Percentiles rank a stretch among this genome's conserved stretches.
Evolutionary conservation across 257 asterid genomes (phyloP).

Genomic region (Galeopsis tetrahit): DNA sequence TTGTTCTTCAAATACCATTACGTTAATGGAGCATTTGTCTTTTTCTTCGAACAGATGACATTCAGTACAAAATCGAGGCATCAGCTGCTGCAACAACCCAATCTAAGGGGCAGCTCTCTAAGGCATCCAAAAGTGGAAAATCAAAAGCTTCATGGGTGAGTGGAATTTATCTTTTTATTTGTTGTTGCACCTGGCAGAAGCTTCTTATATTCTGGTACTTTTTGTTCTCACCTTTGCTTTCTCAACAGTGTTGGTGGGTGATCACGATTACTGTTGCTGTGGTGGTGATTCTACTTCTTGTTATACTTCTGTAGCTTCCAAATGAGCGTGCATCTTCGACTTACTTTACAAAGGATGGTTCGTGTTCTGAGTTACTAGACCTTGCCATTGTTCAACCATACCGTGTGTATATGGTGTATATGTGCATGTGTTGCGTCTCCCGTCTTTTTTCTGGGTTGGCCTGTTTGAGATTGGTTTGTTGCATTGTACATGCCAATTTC

Average conservation of each 20-base stretch:
- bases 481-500: background rate
- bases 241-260: conserved; percentile 35
- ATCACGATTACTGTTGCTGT: conserved; percentile 8
- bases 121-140: conserved; percentile 25
- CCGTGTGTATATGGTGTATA: background rate
- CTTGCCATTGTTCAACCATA: background rate
- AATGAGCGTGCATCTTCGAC: background rate
- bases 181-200: background rate
- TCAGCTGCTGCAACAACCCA: conserved; percentile 34
- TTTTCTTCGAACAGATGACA: conserved; percentile 28
- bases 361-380: background rate
- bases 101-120: conserved; percentile 31
- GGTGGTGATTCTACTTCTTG: conserved; percentile 16
- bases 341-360: background rate
- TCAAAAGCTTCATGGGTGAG: conserved; percentile 29
- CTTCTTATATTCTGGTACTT: background rate
- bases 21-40: conserved; percentile 3
- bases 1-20: conserved; percentile 18
- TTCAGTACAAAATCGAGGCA: conserved; percentile 25
- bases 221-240: background rate
- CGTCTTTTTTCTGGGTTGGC: background rate
- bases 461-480: background rate
- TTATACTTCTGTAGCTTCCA: conserved; percentile 19
- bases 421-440: background rate
- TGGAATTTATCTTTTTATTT: conserved; percentile 1